A percentile compares a stretch with the other conserved stretches of the same genome.
Evolutionary conservation across 106 monocot species (phyloP).

Genomic region (Apostasia ramifera): DNA sequence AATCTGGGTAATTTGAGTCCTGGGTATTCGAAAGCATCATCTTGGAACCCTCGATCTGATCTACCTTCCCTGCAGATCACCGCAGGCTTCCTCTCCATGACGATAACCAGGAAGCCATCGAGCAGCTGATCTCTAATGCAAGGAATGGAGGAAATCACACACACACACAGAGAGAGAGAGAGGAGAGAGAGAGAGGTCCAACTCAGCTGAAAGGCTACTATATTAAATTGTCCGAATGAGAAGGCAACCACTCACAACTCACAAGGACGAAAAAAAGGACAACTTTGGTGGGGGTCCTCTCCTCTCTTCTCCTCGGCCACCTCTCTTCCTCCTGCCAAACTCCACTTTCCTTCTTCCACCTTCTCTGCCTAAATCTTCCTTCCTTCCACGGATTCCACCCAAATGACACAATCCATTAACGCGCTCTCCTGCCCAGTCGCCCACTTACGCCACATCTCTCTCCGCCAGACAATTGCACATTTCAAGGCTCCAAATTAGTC

Average conservation of each 20-base stretch:
- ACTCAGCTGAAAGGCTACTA: not conserved
- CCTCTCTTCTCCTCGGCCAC: not conserved
- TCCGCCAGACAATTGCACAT: too few relatives aligned
- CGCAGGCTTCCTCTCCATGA: not conserved
- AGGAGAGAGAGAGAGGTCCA: not conserved
- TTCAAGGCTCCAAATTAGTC: too few relatives aligned
- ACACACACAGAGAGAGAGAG: not conserved
- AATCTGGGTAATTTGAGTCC: conserved; percentile 9
- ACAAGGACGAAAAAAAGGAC: conserved; percentile 10
- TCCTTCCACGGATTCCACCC: too few relatives aligned
- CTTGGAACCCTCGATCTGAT: not conserved
- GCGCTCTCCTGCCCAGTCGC: too few relatives aligned
- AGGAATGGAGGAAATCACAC: too few relatives aligned
- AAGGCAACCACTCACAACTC: not conserved
- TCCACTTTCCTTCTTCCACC: not conserved
- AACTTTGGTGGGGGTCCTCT: not conserved
- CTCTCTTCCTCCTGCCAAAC: not conserved
- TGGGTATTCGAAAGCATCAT: not conserved
- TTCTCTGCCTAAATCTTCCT: too few relatives aligned
- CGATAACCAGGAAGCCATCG: not conserved
- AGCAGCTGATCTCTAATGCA: too few relatives aligned
- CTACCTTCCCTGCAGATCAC: not conserved
- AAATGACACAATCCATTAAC: too few relatives aligned
- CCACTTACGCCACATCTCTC: too few relatives aligned
- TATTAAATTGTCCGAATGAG: not conserved